Percentiles rank a stretch among this genome's conserved stretches.
phyloP scores from a whole-genome alignment of 164 flowering plant genomes.

The Saururus chinensis region DNA sequence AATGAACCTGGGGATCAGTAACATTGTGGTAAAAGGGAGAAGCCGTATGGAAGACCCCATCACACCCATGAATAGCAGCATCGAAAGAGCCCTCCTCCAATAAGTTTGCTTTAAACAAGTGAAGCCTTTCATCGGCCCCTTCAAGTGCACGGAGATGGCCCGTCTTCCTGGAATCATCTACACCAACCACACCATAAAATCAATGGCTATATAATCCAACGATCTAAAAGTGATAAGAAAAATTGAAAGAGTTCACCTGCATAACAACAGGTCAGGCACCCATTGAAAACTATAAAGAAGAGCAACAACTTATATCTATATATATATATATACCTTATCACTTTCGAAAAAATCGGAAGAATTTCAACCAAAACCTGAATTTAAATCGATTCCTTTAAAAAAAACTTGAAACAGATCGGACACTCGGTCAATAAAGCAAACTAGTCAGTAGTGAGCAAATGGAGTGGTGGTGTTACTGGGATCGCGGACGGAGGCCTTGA shows the following conservation, averaged over 20 bases:
- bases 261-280: too few species aligned
- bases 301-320: too few species aligned
- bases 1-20: slow-evolving; percentile 6
- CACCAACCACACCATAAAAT: neutral
- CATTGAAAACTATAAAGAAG: too few species aligned
- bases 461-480: slow-evolving; percentile 1
- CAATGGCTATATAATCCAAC: too few species aligned
- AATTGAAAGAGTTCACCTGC: too few species aligned
- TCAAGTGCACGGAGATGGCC: slow-evolving; percentile 9
- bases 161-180: slow-evolving; percentile 12
- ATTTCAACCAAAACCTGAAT: too few species aligned
- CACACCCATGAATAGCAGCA: slow-evolving; percentile 9
- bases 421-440: neutral
- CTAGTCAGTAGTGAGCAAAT: neutral
- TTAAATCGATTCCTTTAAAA: neutral
- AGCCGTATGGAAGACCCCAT: slow-evolving; percentile 13
- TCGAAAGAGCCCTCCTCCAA: slow-evolving; percentile 12
- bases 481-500: slow-evolving; percentile 11
- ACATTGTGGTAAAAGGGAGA: neutral
- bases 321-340: too few species aligned
- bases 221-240: too few species aligned
- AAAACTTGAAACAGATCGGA: neutral
- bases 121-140: slow-evolving; percentile 12
- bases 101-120: slow-evolving; percentile 7
- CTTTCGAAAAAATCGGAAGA: too few species aligned